A percentile compares a stretch with the other conserved stretches of the same genome.
Conservation (phyloP, 1,139 yeast species). For the Candida sp. region DNA sequence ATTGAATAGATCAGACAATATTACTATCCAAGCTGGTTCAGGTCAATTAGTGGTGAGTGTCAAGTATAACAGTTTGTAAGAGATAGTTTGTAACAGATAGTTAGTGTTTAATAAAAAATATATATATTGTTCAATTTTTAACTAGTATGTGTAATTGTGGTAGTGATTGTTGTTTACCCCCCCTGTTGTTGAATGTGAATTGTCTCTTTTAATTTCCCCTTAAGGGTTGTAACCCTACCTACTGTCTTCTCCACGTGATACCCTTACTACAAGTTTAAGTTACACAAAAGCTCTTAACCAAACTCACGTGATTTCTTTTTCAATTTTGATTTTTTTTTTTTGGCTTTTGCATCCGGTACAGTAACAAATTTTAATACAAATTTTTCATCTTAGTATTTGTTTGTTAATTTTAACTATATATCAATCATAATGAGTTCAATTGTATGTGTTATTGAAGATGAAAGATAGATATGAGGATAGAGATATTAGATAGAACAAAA, state of each 20-base stretch:
- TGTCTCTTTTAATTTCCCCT: too few relatives aligned
- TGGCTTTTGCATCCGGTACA: neutral
- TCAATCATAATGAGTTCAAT: conserved; percentile 30
- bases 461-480: neutral
- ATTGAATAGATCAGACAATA: conserved; percentile 27
- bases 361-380: neutral
- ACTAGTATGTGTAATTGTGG: too few relatives aligned
- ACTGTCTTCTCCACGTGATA: too few relatives aligned
- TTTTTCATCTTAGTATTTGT: neutral
- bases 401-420: conserved; percentile 8
- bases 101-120: neutral
- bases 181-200: too few relatives aligned
- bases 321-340: too few relatives aligned
- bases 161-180: too few relatives aligned
- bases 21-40: conserved; percentile 21
- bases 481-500: neutral
- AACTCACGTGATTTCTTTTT: too few relatives aligned
- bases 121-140: neutral
- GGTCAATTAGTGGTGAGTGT: conserved; percentile 31
- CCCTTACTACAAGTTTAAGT: too few relatives aligned
- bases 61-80: conserved; percentile 14
- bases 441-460: conserved; percentile 17
- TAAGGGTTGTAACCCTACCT: too few relatives aligned
- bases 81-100: neutral
- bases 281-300: too few relatives aligned